Evolutionary conservation across 805 yeast species (phyloP).

Genomic region (Saccharomycopsis selenospora): DNA sequence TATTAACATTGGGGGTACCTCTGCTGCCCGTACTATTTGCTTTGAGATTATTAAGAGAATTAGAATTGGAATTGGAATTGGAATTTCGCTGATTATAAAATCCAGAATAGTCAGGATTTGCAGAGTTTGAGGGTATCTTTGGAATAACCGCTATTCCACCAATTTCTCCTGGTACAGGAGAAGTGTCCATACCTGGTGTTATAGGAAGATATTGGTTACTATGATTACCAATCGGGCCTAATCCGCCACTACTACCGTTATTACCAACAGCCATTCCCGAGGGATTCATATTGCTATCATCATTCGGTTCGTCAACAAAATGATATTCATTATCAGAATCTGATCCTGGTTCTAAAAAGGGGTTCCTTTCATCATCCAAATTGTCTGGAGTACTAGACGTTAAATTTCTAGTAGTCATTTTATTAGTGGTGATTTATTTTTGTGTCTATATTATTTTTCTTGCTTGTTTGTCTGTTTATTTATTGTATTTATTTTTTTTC

Average conservation of each 20-base stretch:
- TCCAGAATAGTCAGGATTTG: conserved; percentile 31
- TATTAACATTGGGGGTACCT: conserved; percentile 19
- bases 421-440: too few species aligned
- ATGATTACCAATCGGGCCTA: too few species aligned
- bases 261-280: too few species aligned
- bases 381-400: conserved; percentile 29
- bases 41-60: conserved; percentile 22
- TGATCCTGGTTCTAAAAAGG: conserved; percentile 24
- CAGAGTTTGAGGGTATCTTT: neutral
- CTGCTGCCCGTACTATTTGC: conserved; percentile 19
- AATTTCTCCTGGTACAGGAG: conserved; percentile 3
- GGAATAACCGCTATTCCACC: too few species aligned
- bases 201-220: conserved; percentile 1
- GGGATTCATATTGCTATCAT: neutral
- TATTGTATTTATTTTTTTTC: too few species aligned
- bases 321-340: conserved; percentile 11
- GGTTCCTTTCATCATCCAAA: conserved; percentile 26
- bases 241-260: too few species aligned
- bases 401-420: conserved; percentile 28
- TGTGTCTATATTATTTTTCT: too few species aligned
- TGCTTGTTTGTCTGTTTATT: too few species aligned
- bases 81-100: conserved; percentile 36
- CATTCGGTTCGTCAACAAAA: neutral
- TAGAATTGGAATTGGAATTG: conserved; percentile 20
- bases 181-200: conserved; percentile 3